A percentile compares a stretch with the other conserved stretches of the same genome.
phyloP scores from a whole-genome alignment of 2,329 filamentous ascomycete species.

The Colletotrichum tropicale region DNA sequence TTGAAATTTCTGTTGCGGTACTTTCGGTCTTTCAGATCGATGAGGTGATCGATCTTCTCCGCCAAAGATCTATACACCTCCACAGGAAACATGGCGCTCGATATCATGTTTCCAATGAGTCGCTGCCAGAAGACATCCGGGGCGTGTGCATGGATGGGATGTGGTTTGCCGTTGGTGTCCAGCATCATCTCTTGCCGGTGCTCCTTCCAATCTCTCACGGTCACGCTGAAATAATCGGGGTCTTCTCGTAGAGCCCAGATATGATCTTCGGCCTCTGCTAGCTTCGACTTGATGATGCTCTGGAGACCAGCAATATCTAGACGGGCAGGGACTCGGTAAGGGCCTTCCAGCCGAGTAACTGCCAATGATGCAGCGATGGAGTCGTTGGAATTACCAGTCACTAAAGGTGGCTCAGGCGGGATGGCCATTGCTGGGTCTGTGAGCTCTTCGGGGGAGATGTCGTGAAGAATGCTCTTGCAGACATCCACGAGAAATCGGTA shows the following conservation, averaged over 20 bases:
- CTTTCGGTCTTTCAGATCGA: not conserved
- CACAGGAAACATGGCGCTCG: conserved; percentile 24
- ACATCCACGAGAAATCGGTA: conserved; percentile 53
- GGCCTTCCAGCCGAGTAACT: conserved; percentile 50
- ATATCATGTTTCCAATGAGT: conserved; percentile 37
- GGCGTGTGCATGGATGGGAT: conserved; percentile 25
- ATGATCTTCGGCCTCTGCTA: conserved; percentile 53
- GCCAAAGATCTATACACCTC: not conserved
- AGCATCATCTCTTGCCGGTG: conserved; percentile 49
- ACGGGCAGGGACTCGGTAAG: conserved; percentile 53
- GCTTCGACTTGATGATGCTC: conserved; percentile 45
- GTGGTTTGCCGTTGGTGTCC: conserved; percentile 37
- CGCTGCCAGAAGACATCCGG: conserved; percentile 39
- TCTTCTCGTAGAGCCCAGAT: conserved; percentile 62
- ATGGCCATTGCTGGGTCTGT: conserved; percentile 31
- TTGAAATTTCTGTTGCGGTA: not conserved
- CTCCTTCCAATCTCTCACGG: conserved; percentile 45
- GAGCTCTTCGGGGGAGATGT: conserved; percentile 41
- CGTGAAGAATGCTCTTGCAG: conserved; percentile 53
- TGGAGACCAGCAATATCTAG: conserved; percentile 51
- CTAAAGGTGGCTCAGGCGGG: conserved; percentile 40
- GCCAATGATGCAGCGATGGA: conserved; percentile 40
- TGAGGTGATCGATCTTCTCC: not conserved
- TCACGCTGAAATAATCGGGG: conserved; percentile 57
- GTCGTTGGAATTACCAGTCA: conserved; percentile 28